Conservation (phyloP, 2,329 filamentous ascomycete species). For the Curvularia lunata region DNA sequence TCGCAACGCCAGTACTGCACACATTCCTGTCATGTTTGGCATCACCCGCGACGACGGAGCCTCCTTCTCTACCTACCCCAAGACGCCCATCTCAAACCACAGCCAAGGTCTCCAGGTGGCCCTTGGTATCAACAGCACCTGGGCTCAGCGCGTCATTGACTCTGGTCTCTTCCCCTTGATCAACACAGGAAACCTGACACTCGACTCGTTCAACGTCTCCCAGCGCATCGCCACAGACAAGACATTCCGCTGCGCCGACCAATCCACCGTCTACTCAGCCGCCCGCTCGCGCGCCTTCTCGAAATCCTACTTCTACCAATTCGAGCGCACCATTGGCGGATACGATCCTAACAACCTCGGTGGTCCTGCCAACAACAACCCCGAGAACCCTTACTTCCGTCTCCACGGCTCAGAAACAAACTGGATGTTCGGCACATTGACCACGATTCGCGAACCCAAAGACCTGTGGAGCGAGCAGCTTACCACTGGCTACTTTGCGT, state of each 20-base stretch:
- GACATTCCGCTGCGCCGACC: slow-evolving; percentile 65
- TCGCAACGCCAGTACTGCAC: slow-evolving; percentile 53
- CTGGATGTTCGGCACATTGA: slow-evolving; percentile 62
- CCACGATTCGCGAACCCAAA: slow-evolving; percentile 57
- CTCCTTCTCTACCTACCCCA: slow-evolving; percentile 60
- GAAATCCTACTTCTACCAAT: slow-evolving; percentile 65
- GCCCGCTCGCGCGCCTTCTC: slow-evolving; percentile 55
- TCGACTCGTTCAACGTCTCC: slow-evolving; percentile 63
- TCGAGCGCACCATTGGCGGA: slow-evolving; percentile 62
- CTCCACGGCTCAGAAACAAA: slow-evolving; percentile 62
- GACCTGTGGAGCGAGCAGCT: slow-evolving; percentile 58
- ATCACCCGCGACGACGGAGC: slow-evolving; percentile 62
- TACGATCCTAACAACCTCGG: slow-evolving; percentile 62
- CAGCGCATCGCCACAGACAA: slow-evolving; percentile 64
- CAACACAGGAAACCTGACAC: slow-evolving; percentile 57
- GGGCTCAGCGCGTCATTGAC: slow-evolving; percentile 43
- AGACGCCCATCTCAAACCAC: slow-evolving; percentile 51
- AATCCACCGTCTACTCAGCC: slow-evolving; percentile 63
- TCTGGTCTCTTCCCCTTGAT: slow-evolving; percentile 60
- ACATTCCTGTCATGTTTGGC: slow-evolving; percentile 64
- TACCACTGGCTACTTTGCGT: slow-evolving; percentile 57
- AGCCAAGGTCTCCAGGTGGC: slow-evolving; percentile 53
- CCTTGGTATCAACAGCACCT: slow-evolving; percentile 55
- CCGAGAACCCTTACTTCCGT: slow-evolving; percentile 60
- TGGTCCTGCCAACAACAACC: slow-evolving; percentile 57